Base-by-base conservation (phyloP, 2,329 filamentous ascomycete species). In the Sporothrix pallida region DNA sequence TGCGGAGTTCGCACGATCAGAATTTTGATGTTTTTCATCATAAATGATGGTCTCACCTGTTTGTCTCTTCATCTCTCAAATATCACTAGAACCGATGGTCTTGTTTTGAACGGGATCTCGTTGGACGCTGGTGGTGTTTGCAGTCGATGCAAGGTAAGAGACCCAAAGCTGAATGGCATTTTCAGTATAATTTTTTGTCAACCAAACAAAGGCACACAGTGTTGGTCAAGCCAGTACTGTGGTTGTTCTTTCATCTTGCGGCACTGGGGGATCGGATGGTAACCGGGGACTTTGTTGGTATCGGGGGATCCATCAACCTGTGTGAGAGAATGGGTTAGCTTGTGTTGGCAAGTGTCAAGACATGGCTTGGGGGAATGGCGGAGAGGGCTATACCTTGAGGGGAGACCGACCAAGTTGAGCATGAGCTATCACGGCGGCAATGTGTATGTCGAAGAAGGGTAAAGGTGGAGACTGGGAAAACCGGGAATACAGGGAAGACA, bases 271-370 rank as follows among this genome's bases (percentile, higher is more conserved):
- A 37, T 60, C 56, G 10, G 56, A 60, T 60, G 56, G 56, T 7
- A 7, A 60, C 23, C 56, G 56, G 56, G 56, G 56, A 23, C 10
- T 60, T 9, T 31, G 10, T 3, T 12, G 56, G 12, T 60, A 60
- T 31, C 56, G 56, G 56, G 56, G 56, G 23, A 26, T 12, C 56
- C 20, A 60, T 60, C 23, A 15, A 60, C 56, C 56, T 60, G 56
- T 15, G 8, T 12, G 56, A 31, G 56, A 31, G 56, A 60, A 60
- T 31, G 20, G 56, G 56, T 60, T 60, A 60, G 56, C 56, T 1
- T 60, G 56, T 60, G 56, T 60, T 60, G 56, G 56, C 56, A 60
- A 60, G 56, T 60, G 56, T 60, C 56, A 60, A 60, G 56, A 60
- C 56, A 60, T 60, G 56, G 56, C 56, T 60, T 23, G 56, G 56